Percentiles rank a stretch among this genome's conserved stretches.
Conservation (phyloP, 768 basidiomycete genomes). For the Boletus reticuloceps region DNA sequence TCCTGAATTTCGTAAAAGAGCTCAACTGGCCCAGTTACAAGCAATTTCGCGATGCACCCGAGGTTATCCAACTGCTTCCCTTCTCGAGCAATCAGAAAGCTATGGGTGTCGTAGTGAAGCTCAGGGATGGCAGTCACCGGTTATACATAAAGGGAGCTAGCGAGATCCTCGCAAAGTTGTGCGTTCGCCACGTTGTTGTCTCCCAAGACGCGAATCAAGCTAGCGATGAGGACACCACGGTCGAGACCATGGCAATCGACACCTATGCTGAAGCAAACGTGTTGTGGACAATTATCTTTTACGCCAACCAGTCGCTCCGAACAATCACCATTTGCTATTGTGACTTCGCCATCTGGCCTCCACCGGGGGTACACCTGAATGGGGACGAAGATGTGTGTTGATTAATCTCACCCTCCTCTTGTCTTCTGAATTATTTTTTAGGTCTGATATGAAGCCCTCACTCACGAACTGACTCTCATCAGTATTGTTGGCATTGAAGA, state of each 20-base stretch:
- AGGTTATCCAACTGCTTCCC: constrained; percentile 83
- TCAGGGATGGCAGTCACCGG: constrained; percentile 52
- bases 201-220: constrained; percentile 18
- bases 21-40: constrained; percentile 75
- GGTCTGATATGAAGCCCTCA: constrained; percentile 70
- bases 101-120: constrained; percentile 85
- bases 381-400: constrained; percentile 56
- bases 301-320: constrained; percentile 93
- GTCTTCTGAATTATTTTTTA: constrained; percentile 28
- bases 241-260: constrained; percentile 65
- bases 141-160: constrained; percentile 91
- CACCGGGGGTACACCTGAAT: constrained; percentile 39
- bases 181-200: constrained; percentile 72
- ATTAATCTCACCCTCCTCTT: neutral
- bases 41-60: constrained; percentile 56
- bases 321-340: constrained; percentile 94
- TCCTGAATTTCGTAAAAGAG: constrained; percentile 82
- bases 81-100: constrained; percentile 93
- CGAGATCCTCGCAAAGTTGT: constrained; percentile 85
- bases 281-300: constrained; percentile 91
- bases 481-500: constrained; percentile 96
- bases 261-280: constrained; percentile 77
- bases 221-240: constrained; percentile 21
- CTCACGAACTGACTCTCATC: constrained; percentile 76
- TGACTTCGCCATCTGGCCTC: constrained; percentile 87